These are phyloP conservation scores for Sporothrix brunneoviolacea DNA, from an alignment of 2,329 filamentous ascomycete species.

Conservation along the genomic window DNA sequence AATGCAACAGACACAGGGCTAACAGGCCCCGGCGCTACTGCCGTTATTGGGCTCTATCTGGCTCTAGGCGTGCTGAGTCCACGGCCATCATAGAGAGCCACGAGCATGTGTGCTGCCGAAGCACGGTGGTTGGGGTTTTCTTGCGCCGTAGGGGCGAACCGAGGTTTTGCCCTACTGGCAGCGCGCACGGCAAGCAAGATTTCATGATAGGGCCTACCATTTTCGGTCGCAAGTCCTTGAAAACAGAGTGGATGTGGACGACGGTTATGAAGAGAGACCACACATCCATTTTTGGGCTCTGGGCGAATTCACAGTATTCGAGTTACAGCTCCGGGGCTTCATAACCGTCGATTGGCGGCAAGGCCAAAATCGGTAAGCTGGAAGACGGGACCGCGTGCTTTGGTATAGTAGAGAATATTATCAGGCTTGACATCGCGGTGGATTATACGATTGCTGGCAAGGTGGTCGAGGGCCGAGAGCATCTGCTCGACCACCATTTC, in stretches of 20 bases:
- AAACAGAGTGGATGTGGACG: not conserved
- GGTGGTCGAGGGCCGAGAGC: not conserved
- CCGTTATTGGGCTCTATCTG: too few relatives aligned
- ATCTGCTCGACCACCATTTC: not conserved
- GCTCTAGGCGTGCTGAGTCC: too few relatives aligned
- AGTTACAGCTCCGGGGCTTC: not conserved
- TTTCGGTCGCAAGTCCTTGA: too few relatives aligned
- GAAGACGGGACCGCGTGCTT: not conserved
- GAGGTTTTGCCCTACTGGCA: too few relatives aligned
- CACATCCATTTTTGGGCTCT: not conserved
- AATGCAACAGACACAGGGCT: too few relatives aligned
- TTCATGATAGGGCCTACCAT: too few relatives aligned
- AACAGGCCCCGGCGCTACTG: too few relatives aligned
- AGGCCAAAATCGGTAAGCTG: not conserved
- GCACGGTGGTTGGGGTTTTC: too few relatives aligned
- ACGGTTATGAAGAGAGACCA: slow-evolving; percentile 1
- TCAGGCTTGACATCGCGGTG: slow-evolving; percentile 1
- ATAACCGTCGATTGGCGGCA: not conserved
- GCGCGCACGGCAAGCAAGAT: too few relatives aligned
- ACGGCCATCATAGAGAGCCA: too few relatives aligned
- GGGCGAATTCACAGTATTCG: not conserved
- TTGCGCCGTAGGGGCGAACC: too few relatives aligned
- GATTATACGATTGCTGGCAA: not conserved
- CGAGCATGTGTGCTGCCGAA: too few relatives aligned
- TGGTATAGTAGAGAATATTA: not conserved